Base-by-base conservation (phyloP, 345 rosid species). In the Syzygium aqueum region DNA sequence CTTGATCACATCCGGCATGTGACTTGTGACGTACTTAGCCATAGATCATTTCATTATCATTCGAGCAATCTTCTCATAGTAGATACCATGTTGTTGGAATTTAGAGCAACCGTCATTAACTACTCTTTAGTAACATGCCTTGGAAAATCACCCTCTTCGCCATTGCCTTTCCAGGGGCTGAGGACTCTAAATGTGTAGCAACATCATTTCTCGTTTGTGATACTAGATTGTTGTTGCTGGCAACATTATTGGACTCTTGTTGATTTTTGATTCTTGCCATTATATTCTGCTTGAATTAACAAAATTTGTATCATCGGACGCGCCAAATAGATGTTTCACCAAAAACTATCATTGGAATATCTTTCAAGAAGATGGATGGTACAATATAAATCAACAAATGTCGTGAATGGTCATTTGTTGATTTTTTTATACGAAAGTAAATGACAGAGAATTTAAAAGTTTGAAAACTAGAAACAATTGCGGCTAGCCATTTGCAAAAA, bases 401-500 rank as follows among this genome's bases (percentile, higher is more conserved):
- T 27, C 11, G 1, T 0, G 3, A 59, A 4, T 59, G 7, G 3
- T 11, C 65, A 6, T 27, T 27, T n/a, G 27, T 59, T 27, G 65
- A 13, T 27, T 59, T 59, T 59, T 27, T 28, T 3, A 25, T 27
- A 59, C 7, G 30, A 59, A 27, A 27, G 65, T 59, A 59, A 59
- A 59, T 59, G 65, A 59, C 15, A 0, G 4, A 2, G 3, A 11
- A 57, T 57, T n/a, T 57, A 11, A 11, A 59, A 59, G 65, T 59
- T 0, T 5, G 65, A 25, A 59, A 59, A 59, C 13, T 1, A 1
- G n/a, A 56, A 0, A 1, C 14, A 56, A 56, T 56, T 0, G 13
- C 6, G n/a, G 63, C 23, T 5, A 25, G 27, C 65, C 27, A 27
- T 27, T 25, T 59, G 65, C 3, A 25, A 7, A 59, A 59, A 59